These are phyloP conservation scores for Heliosperma pusillum DNA, from an alignment of 148 eudicot genomes.

Conservation along the genomic window DNA sequence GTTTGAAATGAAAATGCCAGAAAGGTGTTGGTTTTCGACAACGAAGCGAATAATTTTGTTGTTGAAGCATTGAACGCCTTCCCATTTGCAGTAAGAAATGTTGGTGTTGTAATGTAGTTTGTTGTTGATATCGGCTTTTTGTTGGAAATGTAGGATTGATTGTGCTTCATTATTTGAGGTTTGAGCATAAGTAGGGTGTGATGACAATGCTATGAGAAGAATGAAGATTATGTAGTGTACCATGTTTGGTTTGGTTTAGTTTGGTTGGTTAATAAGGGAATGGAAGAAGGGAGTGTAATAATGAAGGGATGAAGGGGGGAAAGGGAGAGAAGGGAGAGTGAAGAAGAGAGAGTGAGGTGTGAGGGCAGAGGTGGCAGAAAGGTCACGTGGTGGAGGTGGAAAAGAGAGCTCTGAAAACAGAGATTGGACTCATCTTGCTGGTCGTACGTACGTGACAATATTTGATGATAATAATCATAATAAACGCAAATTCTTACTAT, in stretches of 20 bases:
- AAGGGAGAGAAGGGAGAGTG: not conserved
- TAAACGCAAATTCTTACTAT: too few species aligned
- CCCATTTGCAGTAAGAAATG: constrained; percentile 43
- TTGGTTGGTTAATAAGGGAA: not conserved
- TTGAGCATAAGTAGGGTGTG: not conserved
- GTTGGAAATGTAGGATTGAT: constrained; percentile 39
- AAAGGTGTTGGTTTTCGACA: constrained; percentile 25
- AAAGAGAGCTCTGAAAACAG: constrained; percentile 21
- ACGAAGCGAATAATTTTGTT: constrained; percentile 34
- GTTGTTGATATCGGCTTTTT: constrained; percentile 37
- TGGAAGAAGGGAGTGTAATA: not conserved
- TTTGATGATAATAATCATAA: not conserved
- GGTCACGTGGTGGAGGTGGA: constrained; percentile 35
- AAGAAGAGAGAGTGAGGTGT: not conserved
- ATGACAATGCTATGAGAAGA: not conserved
- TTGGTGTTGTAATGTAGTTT: constrained; percentile 30
- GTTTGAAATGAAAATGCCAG: constrained; percentile 35
- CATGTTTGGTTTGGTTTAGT: not conserved
- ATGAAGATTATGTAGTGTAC: not conserved
- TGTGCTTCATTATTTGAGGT: constrained; percentile 38
- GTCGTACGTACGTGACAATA: constrained; percentile 3
- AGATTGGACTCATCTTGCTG: not conserved
- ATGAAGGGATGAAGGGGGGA: not conserved
- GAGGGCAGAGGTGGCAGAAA: constrained; percentile 14
- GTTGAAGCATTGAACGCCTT: constrained; percentile 34